Conservation (phyloP, 2,329 filamentous ascomycete genomes). For the Aspergillus pseudonomiae region DNA sequence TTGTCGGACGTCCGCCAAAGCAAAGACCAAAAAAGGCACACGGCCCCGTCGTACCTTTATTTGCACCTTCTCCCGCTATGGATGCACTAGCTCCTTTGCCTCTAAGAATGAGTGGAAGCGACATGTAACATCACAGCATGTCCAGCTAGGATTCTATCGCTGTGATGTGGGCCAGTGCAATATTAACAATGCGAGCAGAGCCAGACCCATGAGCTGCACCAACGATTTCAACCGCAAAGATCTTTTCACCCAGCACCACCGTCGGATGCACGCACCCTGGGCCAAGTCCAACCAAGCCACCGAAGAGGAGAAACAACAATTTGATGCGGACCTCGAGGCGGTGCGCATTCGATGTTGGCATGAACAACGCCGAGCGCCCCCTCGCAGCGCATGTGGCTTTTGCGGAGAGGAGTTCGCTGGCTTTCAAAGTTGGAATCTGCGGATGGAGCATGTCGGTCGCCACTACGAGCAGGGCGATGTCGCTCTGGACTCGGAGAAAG, state of each 20-base stretch:
- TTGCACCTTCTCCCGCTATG: constrained; percentile 79
- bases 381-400: constrained; percentile 60
- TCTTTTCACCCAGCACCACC: constrained; percentile 83
- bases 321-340: constrained; percentile 58
- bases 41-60: constrained; percentile 52
- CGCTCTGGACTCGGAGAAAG: not conserved
- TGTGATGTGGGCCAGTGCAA: constrained; percentile 68
- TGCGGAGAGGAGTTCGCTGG: constrained; percentile 50
- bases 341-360: constrained; percentile 64
- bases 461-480: not conserved
- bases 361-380: constrained; percentile 65
- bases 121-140: constrained; percentile 78
- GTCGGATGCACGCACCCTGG: constrained; percentile 77
- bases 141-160: constrained; percentile 73
- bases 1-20: constrained; percentile 3
- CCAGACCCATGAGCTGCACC: constrained; percentile 17
- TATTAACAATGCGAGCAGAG: constrained; percentile 18
- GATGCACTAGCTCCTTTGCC: constrained; percentile 71
- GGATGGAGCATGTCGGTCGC: constrained; percentile 7
- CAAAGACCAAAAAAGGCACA: constrained; percentile 10
- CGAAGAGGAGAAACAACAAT: constrained; percentile 36
- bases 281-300: constrained; percentile 48
- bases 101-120: constrained; percentile 97
- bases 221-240: constrained; percentile 90
- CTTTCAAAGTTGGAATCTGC: not conserved